Conservation (phyloP, 2,329 filamentous ascomycete species). For the Lizonia empirigonia region DNA sequence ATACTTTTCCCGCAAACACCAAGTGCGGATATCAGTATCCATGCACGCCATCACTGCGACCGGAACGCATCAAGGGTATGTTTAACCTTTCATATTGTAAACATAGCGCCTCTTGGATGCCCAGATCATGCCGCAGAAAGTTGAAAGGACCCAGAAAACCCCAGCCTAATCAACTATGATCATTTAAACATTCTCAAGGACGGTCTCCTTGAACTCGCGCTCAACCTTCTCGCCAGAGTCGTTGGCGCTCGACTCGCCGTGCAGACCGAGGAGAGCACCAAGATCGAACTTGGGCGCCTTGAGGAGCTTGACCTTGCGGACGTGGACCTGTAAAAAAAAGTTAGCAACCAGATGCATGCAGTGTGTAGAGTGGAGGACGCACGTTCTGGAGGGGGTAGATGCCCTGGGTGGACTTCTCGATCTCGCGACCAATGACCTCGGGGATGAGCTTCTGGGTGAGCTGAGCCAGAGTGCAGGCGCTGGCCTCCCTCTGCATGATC, state of each 20-base stretch:
- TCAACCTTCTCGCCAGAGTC: slow-evolving; percentile 96
- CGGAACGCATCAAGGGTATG: slow-evolving; percentile 44
- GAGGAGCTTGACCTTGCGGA: slow-evolving; percentile 99
- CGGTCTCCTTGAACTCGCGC: slow-evolving; percentile 98
- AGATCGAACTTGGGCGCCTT: slow-evolving; percentile 99
- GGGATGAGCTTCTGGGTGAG: slow-evolving; percentile 98
- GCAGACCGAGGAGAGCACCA: slow-evolving; percentile 91
- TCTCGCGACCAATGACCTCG: slow-evolving; percentile 98
- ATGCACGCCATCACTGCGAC: slow-evolving; percentile 47
- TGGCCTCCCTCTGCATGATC: slow-evolving; percentile 96
- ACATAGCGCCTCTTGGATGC: slow-evolving; percentile 53
- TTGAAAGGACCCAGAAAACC: slow-evolving; percentile 49
- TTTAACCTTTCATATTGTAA: slow-evolving; percentile 49
- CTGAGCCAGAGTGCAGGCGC: slow-evolving; percentile 92
- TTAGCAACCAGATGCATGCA: neutral
- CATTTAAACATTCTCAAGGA: slow-evolving; percentile 89
- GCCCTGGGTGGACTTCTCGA: slow-evolving; percentile 98
- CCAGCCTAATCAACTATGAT: slow-evolving; percentile 44
- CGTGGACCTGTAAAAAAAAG: slow-evolving; percentile 77
- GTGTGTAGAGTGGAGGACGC: slow-evolving; percentile 40
- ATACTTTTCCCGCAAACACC: slow-evolving; percentile 47
- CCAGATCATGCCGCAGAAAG: slow-evolving; percentile 49
- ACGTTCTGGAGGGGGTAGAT: slow-evolving; percentile 99
- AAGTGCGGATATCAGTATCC: slow-evolving; percentile 38
- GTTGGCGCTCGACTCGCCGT: slow-evolving; percentile 95